Evolutionary conservation across 371 early-diverging fungal species (phyloP), one percentile per base, ranked within the genome.

Genomic region (Mortierella sp.): DNA sequence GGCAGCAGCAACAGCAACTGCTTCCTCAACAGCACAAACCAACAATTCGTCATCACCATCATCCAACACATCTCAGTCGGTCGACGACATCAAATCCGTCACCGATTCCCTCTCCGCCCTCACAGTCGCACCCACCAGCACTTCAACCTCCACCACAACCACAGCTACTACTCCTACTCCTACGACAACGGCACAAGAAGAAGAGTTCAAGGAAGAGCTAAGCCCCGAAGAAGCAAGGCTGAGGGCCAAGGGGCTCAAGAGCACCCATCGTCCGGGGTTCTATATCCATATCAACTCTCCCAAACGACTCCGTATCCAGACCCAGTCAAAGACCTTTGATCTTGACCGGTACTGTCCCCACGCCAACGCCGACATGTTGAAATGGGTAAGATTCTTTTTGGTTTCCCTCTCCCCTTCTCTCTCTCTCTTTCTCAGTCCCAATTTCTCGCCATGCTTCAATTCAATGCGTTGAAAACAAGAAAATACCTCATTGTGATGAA

Each of bases 211-310:
- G 43, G 78, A 82, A 64, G 84, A 83, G 19, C 79, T 83, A 1
- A 73, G 73, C 48, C 76, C 79, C 7, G 79, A 83, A 45, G 84
- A 83, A 52, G 79, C 76, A 9, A 53, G 52, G 37, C 31, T 83
- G 53, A 24, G 61, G 43, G 75, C 75, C 45, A 68, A 68, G 22
- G 84, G 84, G 10, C 52, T 83, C 34, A 83, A 83, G 69, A 78
- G 79, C 39, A 83, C 84, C 14, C 84, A 83, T 48, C 84, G 84
- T 34, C 79, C 84, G 22, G 84, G 84, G 14, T 83, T 83, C 68
- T 83, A 76, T 47, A 58, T 79, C 31, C 74, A 83, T 37, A 66
- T 78, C 29, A 58, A 83, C 34, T 69, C 69, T 0, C 84, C 84
- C 2, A 61, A 70, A 31, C 61, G 84, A 31, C 79, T 83, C 24